Percentiles rank a stretch among this genome's conserved stretches.
Conservation (phyloP, 345 rosid species). For the Psidium guajava region DNA sequence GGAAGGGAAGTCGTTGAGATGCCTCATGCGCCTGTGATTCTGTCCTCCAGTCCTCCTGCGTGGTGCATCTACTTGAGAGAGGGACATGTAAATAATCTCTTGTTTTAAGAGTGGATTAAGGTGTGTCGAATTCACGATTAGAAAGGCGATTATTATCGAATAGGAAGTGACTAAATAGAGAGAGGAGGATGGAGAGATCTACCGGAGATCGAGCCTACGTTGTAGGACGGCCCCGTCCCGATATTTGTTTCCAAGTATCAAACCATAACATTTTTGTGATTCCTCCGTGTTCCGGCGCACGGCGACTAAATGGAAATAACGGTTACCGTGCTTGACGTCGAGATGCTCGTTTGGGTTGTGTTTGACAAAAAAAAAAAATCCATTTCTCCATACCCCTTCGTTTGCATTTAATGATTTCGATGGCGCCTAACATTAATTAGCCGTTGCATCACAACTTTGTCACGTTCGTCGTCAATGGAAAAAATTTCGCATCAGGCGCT, state of each 20-base stretch:
- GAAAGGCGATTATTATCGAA: background rate
- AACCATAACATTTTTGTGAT: background rate
- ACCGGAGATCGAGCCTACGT: background rate
- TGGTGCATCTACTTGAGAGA: background rate
- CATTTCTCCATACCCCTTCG: background rate
- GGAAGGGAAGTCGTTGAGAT: slow-evolving; percentile 32
- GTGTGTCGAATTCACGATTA: background rate
- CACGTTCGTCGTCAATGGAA: too few relatives aligned
- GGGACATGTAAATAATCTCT: background rate
- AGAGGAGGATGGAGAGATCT: background rate
- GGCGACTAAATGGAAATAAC: background rate
- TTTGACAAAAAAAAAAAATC: too few relatives aligned
- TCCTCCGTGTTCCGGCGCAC: background rate
- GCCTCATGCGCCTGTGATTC: slow-evolving; percentile 17
- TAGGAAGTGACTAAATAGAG: background rate
- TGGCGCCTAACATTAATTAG: background rate
- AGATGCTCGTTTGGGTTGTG: too few relatives aligned
- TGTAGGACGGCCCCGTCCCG: rapidly evolving
- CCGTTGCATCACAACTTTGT: background rate
- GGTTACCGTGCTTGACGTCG: background rate
- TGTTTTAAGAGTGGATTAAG: background rate
- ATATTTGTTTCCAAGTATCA: rapidly evolving
- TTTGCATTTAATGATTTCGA: background rate
- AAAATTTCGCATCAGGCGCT: background rate
- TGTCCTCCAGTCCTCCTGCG: background rate